phyloP scores from a whole-genome alignment of 805 yeast species.

The Lipomyces oligophaga region DNA sequence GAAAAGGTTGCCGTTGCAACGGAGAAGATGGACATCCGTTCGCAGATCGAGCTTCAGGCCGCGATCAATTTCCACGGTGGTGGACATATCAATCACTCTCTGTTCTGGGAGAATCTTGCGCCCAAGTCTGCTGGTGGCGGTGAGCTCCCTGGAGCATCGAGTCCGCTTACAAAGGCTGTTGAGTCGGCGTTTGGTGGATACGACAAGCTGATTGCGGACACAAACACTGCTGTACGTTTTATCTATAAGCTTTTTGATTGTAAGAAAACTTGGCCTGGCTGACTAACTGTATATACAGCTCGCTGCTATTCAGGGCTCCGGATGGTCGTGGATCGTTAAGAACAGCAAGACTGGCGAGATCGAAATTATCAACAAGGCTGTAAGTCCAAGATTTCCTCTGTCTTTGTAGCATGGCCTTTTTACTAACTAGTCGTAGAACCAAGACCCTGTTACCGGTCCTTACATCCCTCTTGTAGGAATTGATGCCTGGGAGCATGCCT shows the following conservation, averaged over 20 bases:
- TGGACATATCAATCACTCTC: conserved; percentile 79
- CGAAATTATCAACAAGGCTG: conserved; percentile 70
- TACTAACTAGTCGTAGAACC: conserved; percentile 45
- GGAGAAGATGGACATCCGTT: conserved; percentile 53
- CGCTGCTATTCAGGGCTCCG: conserved; percentile 91
- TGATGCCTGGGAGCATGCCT: conserved; percentile 91
- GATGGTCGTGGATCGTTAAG: conserved; percentile 91
- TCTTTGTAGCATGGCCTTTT: neutral
- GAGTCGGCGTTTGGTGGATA: conserved; percentile 63
- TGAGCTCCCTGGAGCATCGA: conserved; percentile 50
- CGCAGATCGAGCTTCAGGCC: conserved; percentile 59
- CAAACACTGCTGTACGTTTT: conserved; percentile 39
- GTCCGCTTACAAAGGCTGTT: conserved; percentile 59
- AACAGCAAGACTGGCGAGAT: conserved; percentile 69
- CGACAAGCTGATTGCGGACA: conserved; percentile 58
- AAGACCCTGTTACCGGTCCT: conserved; percentile 74
- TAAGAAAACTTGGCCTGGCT: neutral
- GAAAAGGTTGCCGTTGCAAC: conserved; percentile 70
- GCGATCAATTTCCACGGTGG: conserved; percentile 89
- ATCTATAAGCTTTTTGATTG: conserved; percentile 28
- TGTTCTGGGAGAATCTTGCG: conserved; percentile 85
- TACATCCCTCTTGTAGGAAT: conserved; percentile 77
- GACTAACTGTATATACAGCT: conserved; percentile 38
- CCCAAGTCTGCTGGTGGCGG: conserved; percentile 74
- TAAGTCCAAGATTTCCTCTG: conserved; percentile 1